Evolutionary conservation across 31 red algal species (phyloP), one percentile per base, ranked within the genome.

Genomic region (Bonnemaisonia californica): DNA sequence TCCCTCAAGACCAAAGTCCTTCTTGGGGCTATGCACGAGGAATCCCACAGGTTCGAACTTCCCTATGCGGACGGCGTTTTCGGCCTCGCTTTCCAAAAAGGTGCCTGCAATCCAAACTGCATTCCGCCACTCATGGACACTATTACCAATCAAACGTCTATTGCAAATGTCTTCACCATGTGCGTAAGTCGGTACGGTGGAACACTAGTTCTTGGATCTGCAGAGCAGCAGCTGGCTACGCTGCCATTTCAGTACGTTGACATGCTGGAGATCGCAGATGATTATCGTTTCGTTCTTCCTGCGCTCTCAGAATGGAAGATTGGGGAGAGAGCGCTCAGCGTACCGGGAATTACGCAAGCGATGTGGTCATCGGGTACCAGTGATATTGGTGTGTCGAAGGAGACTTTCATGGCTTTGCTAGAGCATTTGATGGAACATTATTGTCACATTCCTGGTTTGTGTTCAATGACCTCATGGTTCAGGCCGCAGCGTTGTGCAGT

Each of bases 21-120:
- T 62, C 60, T 89, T 19, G 85, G 85, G 1, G 74, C 76, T 34
- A 89, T 89, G 85, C 67, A 75, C n/a, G 75, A 73, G 36, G 85
- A 89, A 34, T 74, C 76, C 24, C 67, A 79, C 55, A 89, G 75
- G 32, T 89, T 81, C 54, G 85, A 89, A 54, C 41, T 89, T 32
- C 76, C 85, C 1, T 89, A 89, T 57, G 76, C 85, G 0, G 85
- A 89, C 41, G 85, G 85, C 23, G 77, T 89, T 1, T 70, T 89
- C 26, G 85, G 85, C 27, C 55, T 89, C 57, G 85, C 76, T 16
- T 89, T 89, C 54, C 4, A 73, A 59, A 69, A 80, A 45, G 85
- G 76, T 30, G 74, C 76, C 21, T 81, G 85, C 29, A 56, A 75
- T 65, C 85, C 85, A 0, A 69, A 65, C 23, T 80, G 75, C 57